Percentiles rank a stretch among this genome's conserved stretches.
Conservation (phyloP, 208 protist genomes). For the Acanthamoeba quina region DNA sequence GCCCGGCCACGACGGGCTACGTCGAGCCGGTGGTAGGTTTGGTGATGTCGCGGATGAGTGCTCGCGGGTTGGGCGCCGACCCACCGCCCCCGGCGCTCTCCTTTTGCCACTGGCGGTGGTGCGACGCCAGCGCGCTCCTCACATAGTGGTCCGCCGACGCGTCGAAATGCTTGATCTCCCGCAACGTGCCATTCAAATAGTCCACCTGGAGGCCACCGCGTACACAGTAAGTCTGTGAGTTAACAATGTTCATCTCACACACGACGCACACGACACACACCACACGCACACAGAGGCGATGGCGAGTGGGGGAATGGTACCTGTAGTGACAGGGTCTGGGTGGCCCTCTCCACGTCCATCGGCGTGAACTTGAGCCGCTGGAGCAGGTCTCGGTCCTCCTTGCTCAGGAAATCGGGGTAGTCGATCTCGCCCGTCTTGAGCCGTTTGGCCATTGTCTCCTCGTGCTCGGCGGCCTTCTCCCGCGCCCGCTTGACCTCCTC, state of each 20-base stretch:
- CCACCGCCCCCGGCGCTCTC: no score
- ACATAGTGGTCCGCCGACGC: neutral
- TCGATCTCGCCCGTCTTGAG: conserved; percentile 4
- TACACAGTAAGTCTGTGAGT: neutral
- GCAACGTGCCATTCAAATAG: conserved; percentile 17
- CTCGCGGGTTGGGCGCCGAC: neutral
- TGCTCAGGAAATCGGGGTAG: conserved; percentile 10
- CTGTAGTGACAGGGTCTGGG: neutral
- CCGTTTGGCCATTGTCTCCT: neutral
- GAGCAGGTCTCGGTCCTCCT: neutral
- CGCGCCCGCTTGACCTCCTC: neutral
- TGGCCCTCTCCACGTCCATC: conserved; percentile 9
- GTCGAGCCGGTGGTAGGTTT: neutral
- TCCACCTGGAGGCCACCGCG: neutral
- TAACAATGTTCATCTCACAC: no score
- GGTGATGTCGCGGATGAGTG: neutral
- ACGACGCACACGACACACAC: neutral
- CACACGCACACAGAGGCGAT: neutral
- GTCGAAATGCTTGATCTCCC: neutral
- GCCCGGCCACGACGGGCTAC: neutral
- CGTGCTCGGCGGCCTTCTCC: neutral
- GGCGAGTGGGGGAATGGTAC: neutral
- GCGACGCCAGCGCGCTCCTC: neutral
- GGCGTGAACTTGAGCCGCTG: neutral
- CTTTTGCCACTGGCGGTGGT: conserved; percentile 21